Conservation (phyloP, 2,329 filamentous ascomycete genomes). For the Diplodia intermedia region DNA sequence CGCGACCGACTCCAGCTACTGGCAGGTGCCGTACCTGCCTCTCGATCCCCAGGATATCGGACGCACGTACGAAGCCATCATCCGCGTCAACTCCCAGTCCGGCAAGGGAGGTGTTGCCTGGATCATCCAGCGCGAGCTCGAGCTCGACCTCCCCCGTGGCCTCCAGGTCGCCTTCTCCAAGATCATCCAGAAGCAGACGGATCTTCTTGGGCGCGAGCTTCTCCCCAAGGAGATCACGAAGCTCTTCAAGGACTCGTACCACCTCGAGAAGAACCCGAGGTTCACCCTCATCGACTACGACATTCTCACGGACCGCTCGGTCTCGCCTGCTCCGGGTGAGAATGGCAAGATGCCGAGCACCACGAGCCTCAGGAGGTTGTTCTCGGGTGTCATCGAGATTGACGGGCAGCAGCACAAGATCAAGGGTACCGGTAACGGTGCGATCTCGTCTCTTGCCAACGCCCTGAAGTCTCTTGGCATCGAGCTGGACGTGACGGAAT, state of each 20-base stretch:
- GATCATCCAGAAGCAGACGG: constrained; percentile 82
- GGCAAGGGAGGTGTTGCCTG: constrained; percentile 95
- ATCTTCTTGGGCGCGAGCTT: constrained; percentile 82
- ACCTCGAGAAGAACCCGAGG: constrained; percentile 79
- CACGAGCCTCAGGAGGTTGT: constrained; percentile 78
- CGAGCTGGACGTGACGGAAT: constrained; percentile 88
- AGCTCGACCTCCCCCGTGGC: constrained; percentile 90
- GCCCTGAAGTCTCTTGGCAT: constrained; percentile 81
- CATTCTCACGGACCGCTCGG: constrained; percentile 82
- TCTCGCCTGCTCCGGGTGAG: constrained; percentile 72
- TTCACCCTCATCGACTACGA: constrained; percentile 91
- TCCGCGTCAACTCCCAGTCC: constrained; percentile 95
- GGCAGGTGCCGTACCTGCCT: constrained; percentile 90
- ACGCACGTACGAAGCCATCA: constrained; percentile 96
- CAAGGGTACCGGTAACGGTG: constrained; percentile 83
- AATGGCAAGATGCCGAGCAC: constrained; percentile 77
- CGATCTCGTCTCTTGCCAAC: constrained; percentile 85
- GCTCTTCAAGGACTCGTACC: constrained; percentile 90
- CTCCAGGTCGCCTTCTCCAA: constrained; percentile 90
- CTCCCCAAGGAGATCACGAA: constrained; percentile 81
- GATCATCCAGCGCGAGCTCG: constrained; percentile 87
- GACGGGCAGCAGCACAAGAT: constrained; percentile 82
- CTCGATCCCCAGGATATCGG: constrained; percentile 93
- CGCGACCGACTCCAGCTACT: constrained; percentile 68
- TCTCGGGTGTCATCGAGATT: constrained; percentile 83